Evolutionary conservation across 1,139 yeast species (phyloP).

Genomic region (Nadsonia starkeyi-henricii): DNA sequence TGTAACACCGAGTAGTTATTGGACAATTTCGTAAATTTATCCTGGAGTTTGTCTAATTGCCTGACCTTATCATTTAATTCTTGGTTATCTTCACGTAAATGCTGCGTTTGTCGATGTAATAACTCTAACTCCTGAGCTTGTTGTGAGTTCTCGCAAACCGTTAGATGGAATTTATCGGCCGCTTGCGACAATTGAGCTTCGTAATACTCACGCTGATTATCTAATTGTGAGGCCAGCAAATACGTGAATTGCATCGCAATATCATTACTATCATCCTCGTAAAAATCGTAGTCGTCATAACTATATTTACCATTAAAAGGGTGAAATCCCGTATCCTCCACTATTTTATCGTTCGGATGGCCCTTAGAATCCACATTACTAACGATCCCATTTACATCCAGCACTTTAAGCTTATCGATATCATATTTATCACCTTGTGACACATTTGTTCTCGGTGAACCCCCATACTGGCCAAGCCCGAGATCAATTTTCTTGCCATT

Average conservation of each 20-base stretch:
- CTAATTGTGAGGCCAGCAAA: constrained; percentile 63
- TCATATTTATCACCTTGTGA: too few relatives aligned
- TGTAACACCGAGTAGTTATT: constrained; percentile 17
- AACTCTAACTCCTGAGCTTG: constrained; percentile 2
- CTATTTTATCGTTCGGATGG: not conserved
- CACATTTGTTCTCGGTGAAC: too few relatives aligned
- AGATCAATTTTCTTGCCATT: too few relatives aligned
- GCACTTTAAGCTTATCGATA: too few relatives aligned
- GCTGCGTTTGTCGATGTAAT: not conserved
- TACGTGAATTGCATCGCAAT: constrained; percentile 71
- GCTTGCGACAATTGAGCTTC: constrained; percentile 35
- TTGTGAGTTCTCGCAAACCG: constrained; percentile 8
- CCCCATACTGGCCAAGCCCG: too few relatives aligned
- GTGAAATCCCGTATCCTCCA: not conserved
- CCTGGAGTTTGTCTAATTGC: constrained; percentile 20
- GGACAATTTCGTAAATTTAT: constrained; percentile 22
- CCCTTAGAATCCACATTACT: too few relatives aligned
- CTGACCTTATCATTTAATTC: constrained; percentile 16
- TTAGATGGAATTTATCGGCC: constrained; percentile 6
- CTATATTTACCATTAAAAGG: not conserved
- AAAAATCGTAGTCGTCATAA: constrained; percentile 3
- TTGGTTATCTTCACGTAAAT: constrained; percentile 2
- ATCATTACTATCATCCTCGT: constrained; percentile 35
- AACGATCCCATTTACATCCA: too few relatives aligned
- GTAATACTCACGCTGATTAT: constrained; percentile 79